phyloP scores from a whole-genome alignment of 306 rosid species.

The Lathyrus oleraceus region DNA sequence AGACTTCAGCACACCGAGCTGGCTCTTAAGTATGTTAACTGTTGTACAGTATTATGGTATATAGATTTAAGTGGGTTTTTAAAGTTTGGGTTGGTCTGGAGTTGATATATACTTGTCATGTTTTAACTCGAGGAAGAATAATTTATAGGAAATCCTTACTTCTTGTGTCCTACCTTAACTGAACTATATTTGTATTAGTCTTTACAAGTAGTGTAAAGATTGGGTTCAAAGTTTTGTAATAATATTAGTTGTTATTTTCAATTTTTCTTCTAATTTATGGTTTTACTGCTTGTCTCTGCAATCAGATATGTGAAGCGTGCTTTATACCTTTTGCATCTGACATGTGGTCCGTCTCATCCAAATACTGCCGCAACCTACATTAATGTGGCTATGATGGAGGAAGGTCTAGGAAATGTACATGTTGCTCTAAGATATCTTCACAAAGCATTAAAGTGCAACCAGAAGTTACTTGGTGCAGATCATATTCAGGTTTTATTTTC shows the following conservation, averaged over 20 bases:
- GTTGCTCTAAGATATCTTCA: conserved; percentile 98
- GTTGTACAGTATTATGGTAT: conserved; percentile 30
- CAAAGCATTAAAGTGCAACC: conserved; percentile 97
- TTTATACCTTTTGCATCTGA: conserved; percentile 91
- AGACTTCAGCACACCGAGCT: conserved; percentile 97
- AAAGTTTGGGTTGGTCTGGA: conserved; percentile 5
- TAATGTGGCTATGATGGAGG: conserved; percentile 99
- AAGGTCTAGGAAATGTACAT: conserved; percentile 95
- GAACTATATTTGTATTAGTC: not conserved
- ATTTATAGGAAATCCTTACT: conserved; percentile 10
- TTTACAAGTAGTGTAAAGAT: conserved; percentile 3
- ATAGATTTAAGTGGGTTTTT: conserved; percentile 9
- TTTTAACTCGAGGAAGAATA: not conserved
- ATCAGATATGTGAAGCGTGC: conserved; percentile 97
- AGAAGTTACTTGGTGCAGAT: conserved; percentile 88
- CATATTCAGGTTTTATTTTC: conserved; percentile 82
- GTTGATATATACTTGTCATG: not conserved
- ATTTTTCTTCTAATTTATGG: conserved; percentile 27
- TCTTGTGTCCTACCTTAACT: not conserved
- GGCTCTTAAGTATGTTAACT: conserved; percentile 84
- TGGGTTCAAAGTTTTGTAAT: not conserved
- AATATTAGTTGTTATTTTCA: conserved; percentile 7
- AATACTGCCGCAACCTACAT: conserved; percentile 99
- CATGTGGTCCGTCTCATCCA: conserved; percentile 99
- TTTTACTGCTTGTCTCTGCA: conserved; percentile 24